phyloP scores from a whole-genome alignment of 805 yeast genomes.

The Pichia pseudocactophila region DNA sequence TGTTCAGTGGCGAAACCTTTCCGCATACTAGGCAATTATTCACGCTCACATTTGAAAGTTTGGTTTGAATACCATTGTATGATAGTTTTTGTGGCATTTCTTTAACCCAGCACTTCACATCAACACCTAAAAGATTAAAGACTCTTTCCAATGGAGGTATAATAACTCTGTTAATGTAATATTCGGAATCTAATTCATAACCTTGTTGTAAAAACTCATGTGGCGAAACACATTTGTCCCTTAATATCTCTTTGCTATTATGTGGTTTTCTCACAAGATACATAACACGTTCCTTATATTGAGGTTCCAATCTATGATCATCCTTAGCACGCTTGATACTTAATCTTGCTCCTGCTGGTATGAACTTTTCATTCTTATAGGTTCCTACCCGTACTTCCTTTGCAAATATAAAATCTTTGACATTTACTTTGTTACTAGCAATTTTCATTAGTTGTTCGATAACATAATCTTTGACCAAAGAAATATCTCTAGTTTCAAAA shows the following conservation, averaged over 20 bases:
- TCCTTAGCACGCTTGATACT: slow-evolving; percentile 51
- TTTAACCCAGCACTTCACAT: slow-evolving; percentile 65
- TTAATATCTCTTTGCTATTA: slow-evolving; percentile 44
- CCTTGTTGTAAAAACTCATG: slow-evolving; percentile 47
- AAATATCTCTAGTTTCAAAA: slow-evolving; percentile 65
- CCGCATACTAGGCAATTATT: slow-evolving; percentile 26
- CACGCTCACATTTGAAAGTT: slow-evolving; percentile 18
- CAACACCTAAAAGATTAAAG: slow-evolving; percentile 75
- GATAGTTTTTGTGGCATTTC: slow-evolving; percentile 45
- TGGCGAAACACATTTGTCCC: slow-evolving; percentile 77
- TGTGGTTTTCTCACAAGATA: slow-evolving; percentile 61
- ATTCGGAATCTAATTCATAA: slow-evolving; percentile 63
- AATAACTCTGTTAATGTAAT: slow-evolving; percentile 74
- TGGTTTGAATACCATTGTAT: slow-evolving; percentile 10
- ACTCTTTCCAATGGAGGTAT: slow-evolving; percentile 87
- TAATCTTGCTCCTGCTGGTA: slow-evolving; percentile 90
- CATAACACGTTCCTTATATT: slow-evolving; percentile 81
- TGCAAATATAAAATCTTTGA: slow-evolving; percentile 86
- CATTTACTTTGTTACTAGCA: slow-evolving; percentile 48
- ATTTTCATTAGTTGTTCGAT: slow-evolving; percentile 60
- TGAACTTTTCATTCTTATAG: slow-evolving; percentile 58
- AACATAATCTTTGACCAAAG: slow-evolving; percentile 59
- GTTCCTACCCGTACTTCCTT: slow-evolving; percentile 81
- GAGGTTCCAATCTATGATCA: slow-evolving; percentile 76
- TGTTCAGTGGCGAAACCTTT: slow-evolving; percentile 5